These are phyloP conservation scores for Bremia lactucae DNA, from an alignment of 352 stramenopile species.

Conservation along the genomic window DNA sequence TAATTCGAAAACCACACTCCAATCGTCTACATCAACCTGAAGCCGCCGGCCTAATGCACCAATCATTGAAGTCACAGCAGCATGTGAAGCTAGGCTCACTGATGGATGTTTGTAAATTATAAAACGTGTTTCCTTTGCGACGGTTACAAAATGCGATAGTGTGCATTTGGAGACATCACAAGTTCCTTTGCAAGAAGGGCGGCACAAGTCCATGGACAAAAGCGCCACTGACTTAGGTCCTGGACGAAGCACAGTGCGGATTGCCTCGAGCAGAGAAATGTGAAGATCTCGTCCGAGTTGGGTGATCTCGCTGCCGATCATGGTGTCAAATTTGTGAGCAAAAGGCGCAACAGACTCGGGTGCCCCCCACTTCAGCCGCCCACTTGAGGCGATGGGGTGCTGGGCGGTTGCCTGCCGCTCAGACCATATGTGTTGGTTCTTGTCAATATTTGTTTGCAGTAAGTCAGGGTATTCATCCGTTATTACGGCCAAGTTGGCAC, in stretches of 20 bases:
- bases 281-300: slow-evolving; percentile 38
- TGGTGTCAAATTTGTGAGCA: slow-evolving; percentile 29
- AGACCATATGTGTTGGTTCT: slow-evolving; percentile 25
- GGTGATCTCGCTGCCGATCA: slow-evolving; percentile 55
- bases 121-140: slow-evolving; percentile 30
- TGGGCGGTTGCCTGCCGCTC: slow-evolving; percentile 1
- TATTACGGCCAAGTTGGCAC: slow-evolving; percentile 22
- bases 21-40: slow-evolving; percentile 40
- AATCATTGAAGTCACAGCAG: slow-evolving; percentile 23
- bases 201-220: slow-evolving; percentile 47
- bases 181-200: slow-evolving; percentile 19
- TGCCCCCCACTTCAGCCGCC: slow-evolving; percentile 28
- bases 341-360: slow-evolving; percentile 22
- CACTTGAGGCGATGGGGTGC: slow-evolving; percentile 15
- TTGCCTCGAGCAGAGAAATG: slow-evolving; percentile 29
- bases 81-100: slow-evolving; percentile 19
- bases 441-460: slow-evolving; percentile 28
- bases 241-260: slow-evolving; percentile 23
- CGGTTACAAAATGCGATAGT: slow-evolving; percentile 37
- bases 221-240: slow-evolving; percentile 22
- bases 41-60: slow-evolving; percentile 31
- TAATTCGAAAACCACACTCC: slow-evolving; percentile 44
- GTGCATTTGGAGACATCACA: slow-evolving; percentile 44
- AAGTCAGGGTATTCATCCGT: slow-evolving; percentile 52
- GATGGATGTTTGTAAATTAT: slow-evolving; percentile 28